Evolutionary conservation across 805 yeast species (phyloP).

Genomic region (Yarrowia deformans): DNA sequence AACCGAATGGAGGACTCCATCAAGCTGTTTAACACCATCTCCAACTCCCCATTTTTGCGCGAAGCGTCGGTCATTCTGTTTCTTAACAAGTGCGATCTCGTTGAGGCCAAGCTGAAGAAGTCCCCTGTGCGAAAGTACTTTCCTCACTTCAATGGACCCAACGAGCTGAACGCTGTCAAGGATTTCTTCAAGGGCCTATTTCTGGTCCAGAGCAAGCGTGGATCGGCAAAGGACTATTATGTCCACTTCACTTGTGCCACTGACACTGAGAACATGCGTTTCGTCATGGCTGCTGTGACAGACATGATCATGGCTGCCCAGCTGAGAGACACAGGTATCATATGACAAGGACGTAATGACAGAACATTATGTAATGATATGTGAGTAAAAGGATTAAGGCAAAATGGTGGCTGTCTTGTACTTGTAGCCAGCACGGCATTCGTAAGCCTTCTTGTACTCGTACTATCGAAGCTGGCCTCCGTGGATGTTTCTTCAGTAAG

Average conservation of each 20-base stretch:
- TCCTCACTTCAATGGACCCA: conserved; percentile 73
- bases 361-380: no score
- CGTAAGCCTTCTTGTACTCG: no score
- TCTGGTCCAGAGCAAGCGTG: conserved; percentile 62
- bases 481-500: no score
- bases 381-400: no score
- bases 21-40: conserved; percentile 82
- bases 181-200: conserved; percentile 75
- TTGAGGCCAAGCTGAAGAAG: conserved; percentile 69
- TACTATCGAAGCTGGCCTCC: no score
- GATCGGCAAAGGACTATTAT: conserved; percentile 76
- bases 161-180: conserved; percentile 49
- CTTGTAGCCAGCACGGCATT: no score
- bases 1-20: conserved; percentile 92
- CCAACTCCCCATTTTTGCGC: conserved; percentile 57
- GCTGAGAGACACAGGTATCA: conserved; percentile 76
- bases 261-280: conserved; percentile 85
- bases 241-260: conserved; percentile 96
- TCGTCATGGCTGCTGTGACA: conserved; percentile 90
- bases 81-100: conserved; percentile 84
- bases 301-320: conserved; percentile 88
- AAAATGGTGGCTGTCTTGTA: no score
- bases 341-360: conserved; percentile 49
- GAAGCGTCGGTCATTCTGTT: conserved; percentile 73
- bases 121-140: conserved; percentile 75